A percentile compares a stretch with the other conserved stretches of the same genome.
Evolutionary conservation across 2,329 filamentous ascomycete genomes (phyloP).

Genomic region (Penicillium sp.): DNA sequence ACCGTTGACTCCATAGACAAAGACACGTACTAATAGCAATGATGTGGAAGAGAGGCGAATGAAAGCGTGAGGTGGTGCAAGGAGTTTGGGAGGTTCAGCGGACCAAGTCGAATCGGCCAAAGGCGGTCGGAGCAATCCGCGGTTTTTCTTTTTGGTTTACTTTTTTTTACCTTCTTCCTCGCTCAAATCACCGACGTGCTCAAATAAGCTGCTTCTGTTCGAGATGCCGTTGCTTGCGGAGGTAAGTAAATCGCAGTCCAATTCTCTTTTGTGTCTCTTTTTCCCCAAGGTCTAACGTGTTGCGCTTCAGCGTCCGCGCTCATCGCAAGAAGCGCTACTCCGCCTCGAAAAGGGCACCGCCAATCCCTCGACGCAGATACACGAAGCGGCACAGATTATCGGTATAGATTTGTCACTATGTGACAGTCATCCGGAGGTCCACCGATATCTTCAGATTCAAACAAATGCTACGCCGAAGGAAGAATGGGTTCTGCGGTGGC

Average conservation of each 20-base stretch:
- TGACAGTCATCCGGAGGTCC: slow-evolving; percentile 31
- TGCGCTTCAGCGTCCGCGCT: slow-evolving; percentile 33
- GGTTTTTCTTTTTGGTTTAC: slow-evolving; percentile 26
- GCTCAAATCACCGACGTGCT: slow-evolving; percentile 10
- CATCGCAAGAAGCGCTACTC: slow-evolving; percentile 45
- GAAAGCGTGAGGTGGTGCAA: slow-evolving; percentile 22
- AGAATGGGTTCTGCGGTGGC: slow-evolving; percentile 65
- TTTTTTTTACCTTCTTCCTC: slow-evolving; percentile 21
- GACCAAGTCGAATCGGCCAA: slow-evolving; percentile 29
- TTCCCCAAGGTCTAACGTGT: slow-evolving; percentile 9
- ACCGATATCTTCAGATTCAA: slow-evolving; percentile 22
- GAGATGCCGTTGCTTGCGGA: slow-evolving; percentile 37
- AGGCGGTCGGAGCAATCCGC: slow-evolving; percentile 41
- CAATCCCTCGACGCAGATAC: slow-evolving; percentile 38
- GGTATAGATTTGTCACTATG: slow-evolving; percentile 38
- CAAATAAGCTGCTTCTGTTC: slow-evolving; percentile 20
- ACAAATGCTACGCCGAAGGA: slow-evolving; percentile 47
- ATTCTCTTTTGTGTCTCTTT: slow-evolving; percentile 2
- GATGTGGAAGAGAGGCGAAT: slow-evolving; percentile 18
- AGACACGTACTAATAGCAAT: slow-evolving; percentile 13
- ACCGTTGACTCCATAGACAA: too few relatives aligned
- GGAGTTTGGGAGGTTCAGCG: slow-evolving; percentile 21
- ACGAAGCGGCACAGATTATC: slow-evolving; percentile 44
- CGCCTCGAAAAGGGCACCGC: slow-evolving; percentile 45
- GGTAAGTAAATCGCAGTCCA: slow-evolving; percentile 28